Evolutionary conservation across 2,329 filamentous ascomycete genomes (phyloP).

Genomic region (Xylaria sp.): DNA sequence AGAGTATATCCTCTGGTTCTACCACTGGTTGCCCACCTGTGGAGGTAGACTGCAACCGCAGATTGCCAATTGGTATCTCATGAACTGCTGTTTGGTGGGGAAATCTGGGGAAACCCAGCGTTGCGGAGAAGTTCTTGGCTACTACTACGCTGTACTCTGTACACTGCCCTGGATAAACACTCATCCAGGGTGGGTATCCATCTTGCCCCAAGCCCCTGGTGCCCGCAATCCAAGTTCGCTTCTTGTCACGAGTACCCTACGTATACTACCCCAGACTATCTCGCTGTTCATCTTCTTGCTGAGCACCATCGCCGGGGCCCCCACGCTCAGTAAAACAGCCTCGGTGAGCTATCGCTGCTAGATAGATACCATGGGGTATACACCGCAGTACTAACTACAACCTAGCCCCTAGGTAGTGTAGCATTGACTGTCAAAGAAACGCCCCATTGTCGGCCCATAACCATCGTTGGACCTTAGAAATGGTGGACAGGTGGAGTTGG

Average conservation of each 20-base stretch:
- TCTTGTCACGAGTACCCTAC: background rate
- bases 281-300: background rate
- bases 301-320: background rate
- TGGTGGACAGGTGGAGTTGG: background rate
- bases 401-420: background rate
- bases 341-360: background rate
- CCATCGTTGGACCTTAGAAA: background rate
- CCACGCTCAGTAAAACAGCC: slow-evolving; percentile 3
- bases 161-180: slow-evolving; percentile 27
- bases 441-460: slow-evolving; percentile 6
- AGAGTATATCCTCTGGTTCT: slow-evolving; percentile 5
- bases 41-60: background rate
- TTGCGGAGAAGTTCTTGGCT: slow-evolving; percentile 28
- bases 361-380: background rate
- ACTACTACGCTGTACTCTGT: too few species aligned
- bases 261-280: background rate
- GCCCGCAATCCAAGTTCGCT: background rate
- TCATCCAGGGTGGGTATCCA: slow-evolving; percentile 21
- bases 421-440: background rate
- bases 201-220: background rate
- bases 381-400: background rate
- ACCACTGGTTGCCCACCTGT: background rate
- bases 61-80: background rate
- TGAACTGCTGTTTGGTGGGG: slow-evolving; percentile 21
- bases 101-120: slow-evolving; percentile 34